Evolutionary conservation across 805 yeast genomes (phyloP).

Genomic region (Saturnispora sekii): DNA sequence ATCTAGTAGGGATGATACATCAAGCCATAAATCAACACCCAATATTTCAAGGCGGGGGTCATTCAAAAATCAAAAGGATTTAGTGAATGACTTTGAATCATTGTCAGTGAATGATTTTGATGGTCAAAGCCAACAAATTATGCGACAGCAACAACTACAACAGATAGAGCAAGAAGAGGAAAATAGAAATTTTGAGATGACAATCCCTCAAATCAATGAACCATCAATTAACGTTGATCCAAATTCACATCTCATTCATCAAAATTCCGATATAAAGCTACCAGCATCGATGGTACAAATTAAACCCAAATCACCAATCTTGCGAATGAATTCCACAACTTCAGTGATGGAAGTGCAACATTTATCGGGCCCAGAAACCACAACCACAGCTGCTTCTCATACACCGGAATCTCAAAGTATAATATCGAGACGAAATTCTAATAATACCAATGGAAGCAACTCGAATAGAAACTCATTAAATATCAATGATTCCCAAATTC

Average conservation of each 20-base stretch:
- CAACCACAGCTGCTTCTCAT: background rate
- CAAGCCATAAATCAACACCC: conserved; percentile 20
- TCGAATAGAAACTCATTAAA: conserved; percentile 7
- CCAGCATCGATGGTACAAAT: conserved; percentile 28
- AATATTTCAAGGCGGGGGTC: conserved; percentile 21
- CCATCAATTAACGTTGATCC: conserved; percentile 4
- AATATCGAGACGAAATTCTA: conserved; percentile 17
- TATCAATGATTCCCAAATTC: conserved; percentile 5
- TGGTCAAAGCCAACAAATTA: background rate
- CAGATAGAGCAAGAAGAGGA: conserved; percentile 14
- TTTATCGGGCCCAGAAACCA: background rate
- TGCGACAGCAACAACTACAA: conserved; percentile 13
- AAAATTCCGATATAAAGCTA: conserved; percentile 13
- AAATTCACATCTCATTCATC: conserved; percentile 5
- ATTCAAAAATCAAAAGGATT: conserved; percentile 16
- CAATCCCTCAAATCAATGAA: background rate
- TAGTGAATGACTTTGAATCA: conserved; percentile 13
- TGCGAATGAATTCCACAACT: conserved; percentile 25
- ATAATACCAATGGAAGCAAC: conserved; percentile 10
- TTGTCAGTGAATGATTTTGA: conserved; percentile 4
- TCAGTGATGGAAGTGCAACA: conserved; percentile 17
- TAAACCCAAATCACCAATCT: conserved; percentile 27
- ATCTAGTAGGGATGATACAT: conserved; percentile 16
- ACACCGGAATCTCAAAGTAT: conserved; percentile 1
- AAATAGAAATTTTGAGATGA: background rate